Evolutionary conservation across 2,329 filamentous ascomycete species (phyloP), one percentile per base, ranked within the genome.

Genomic region (Sordariomycetes sp.): DNA sequence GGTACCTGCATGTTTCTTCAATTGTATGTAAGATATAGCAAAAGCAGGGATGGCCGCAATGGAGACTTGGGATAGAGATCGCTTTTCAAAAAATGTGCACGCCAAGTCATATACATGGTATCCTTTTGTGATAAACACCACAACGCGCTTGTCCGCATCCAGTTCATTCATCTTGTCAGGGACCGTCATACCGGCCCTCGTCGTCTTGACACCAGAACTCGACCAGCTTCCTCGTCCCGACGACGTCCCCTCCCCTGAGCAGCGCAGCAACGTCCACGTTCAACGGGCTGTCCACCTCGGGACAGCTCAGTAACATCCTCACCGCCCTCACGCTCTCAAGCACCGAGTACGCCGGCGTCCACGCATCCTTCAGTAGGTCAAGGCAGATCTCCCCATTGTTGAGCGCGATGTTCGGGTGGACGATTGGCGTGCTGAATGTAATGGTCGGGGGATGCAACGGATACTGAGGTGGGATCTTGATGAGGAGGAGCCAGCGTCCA

Each of bases 301-400:
- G 81, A 41, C 69, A 75, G 34, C 55, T 46, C 36, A 63, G 64
- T 46, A 92, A 66, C 63, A 83, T 72, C 44, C 82, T 74, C 42
- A 90, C 72, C 30, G 77, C 77, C 46, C 82, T 79, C 49, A 90
- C 63, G 40, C 80, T 82, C 49, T 81, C 75, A 23, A 81, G 72
- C 15, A 96, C 71, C 26, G 81, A 88, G 58, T 94, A 92, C 14
- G 86, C 79, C 2, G 88, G 85, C 39, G 84, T 82, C 90, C 90
- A 96, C 14, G 72, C 72, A 36, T 80, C 72, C 51, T 72, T 72
- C 39, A 98, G 69, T 41, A 96, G 70, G 53, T 95, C 92, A 19
- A 96, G 75, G 57, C 92, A 98, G 52, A 98, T 92, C 60, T 95
- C 88, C 46, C 92, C 92, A 3, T 77, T 87, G 46, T 70, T 48